Conservation (phyloP, 2,329 filamentous ascomycete species). For the Truncatella angustata region DNA sequence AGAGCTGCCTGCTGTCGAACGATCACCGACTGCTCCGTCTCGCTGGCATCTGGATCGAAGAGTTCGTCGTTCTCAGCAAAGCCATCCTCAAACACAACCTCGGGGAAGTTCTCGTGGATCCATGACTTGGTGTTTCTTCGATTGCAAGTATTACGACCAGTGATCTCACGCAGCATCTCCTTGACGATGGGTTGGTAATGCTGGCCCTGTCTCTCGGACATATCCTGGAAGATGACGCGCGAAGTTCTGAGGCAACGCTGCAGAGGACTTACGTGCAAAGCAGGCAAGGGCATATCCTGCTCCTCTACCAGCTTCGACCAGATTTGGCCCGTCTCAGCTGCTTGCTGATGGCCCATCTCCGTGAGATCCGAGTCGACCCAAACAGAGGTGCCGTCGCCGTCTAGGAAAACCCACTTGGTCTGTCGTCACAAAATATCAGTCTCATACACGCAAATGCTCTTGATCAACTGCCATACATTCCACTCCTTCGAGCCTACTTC, state of each 20-base stretch:
- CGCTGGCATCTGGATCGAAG: conserved; percentile 38
- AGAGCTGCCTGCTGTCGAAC: conserved; percentile 27
- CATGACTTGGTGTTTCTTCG: conserved; percentile 36
- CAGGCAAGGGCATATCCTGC: conserved; percentile 41
- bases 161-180: conserved; percentile 46
- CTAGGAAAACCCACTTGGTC: conserved; percentile 12
- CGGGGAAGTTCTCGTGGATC: conserved; percentile 40
- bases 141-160: conserved; percentile 52
- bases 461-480: conserved; percentile 4
- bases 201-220: conserved; percentile 29
- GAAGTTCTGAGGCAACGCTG: conserved; percentile 47
- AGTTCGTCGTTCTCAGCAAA: conserved; percentile 46
- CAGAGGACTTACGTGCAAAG: conserved; percentile 47
- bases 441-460: background rate
- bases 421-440: background rate
- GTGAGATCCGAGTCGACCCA: conserved; percentile 35
- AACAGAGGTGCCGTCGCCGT: conserved; percentile 8
- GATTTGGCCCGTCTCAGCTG: conserved; percentile 38
- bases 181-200: conserved; percentile 43
- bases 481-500: conserved; percentile 11
- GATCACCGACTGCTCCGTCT: conserved; percentile 37
- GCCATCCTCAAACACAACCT: conserved; percentile 40
- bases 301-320: conserved; percentile 37
- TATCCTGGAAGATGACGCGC: conserved; percentile 37
- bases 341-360: conserved; percentile 39